Evolutionary conservation across 257 asterid species (phyloP), one percentile per base, ranked within the genome.

Genomic region (Scutellaria galericulata): DNA sequence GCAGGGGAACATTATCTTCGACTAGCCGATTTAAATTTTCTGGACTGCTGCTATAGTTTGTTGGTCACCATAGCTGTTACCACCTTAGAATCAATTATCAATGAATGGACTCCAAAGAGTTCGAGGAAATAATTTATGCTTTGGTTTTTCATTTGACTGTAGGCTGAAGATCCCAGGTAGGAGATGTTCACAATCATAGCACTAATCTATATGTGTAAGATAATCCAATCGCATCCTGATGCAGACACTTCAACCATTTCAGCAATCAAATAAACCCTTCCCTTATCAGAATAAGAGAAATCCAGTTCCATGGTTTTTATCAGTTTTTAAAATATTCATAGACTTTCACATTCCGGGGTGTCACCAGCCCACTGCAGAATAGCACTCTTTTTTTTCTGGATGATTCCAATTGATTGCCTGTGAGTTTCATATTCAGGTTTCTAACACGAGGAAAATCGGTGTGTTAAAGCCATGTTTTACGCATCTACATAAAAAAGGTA

Each of bases 371-470:
- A 54, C 39, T 54, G 59, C 7, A 54, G 18, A 18, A 18, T 39
- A 51, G 41, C 62, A 62, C 52, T 27, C 18, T 9, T 15, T 14
- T 37, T 47, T 55, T 41, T 41, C 51, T 56, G 47, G 31, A 54
- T 55, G 42, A 42, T 44, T 47, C 72, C 53, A 63, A 18, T 7
- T 54, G 39, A 53, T 11, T 66, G 15, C 64, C 45, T 31, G 46
- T 18, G 42, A 66, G 41, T 52, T 61, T 65, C 47, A 51, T 11
- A 58, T 22, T 66, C 73, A 35, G 53, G 56, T 66, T 48, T 56
- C 11, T 60, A 18, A 0, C 60, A 53, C 51, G 15, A 9, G 15
- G 56, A 64, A 54, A 59, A 61, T 6, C 7, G 39, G 18, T n/a
- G 11, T 10, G 20, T 22, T 50, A 48, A 40, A 66, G 44, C 52